Percentiles rank a stretch among this genome's conserved stretches.
phyloP scores from a whole-genome alignment of 768 basidiomycete genomes.

The Lyophyllum atratum region DNA sequence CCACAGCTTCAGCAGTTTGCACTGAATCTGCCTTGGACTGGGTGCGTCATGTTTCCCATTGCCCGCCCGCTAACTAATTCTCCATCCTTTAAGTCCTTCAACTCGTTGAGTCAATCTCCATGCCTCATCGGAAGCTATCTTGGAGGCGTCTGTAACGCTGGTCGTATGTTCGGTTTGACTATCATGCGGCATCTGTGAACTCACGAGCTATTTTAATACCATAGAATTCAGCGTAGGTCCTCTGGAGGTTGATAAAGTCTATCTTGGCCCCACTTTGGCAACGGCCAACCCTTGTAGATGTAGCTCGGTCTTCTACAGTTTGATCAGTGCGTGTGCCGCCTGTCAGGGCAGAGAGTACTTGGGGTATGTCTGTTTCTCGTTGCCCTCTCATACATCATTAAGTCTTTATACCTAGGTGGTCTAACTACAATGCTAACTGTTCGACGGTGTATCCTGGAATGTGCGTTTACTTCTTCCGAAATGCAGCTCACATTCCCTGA shows the following conservation, averaged over 20 bases:
- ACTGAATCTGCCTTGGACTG: slow-evolving; percentile 4
- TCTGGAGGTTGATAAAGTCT: slow-evolving; percentile 28
- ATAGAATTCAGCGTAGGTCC: slow-evolving; percentile 39
- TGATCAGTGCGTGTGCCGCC: slow-evolving; percentile 50
- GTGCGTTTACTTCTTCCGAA: slow-evolving; percentile 22
- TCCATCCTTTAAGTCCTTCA: slow-evolving; percentile 35
- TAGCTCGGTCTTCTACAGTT: slow-evolving; percentile 54
- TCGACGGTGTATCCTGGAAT: slow-evolving; percentile 34
- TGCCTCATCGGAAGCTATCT: slow-evolving; percentile 46
- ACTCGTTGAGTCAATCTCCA: slow-evolving; percentile 40
- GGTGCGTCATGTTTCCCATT: slow-evolving; percentile 1
- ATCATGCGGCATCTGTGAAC: neutral
- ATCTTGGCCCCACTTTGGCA: slow-evolving; percentile 35
- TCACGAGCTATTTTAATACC: neutral
- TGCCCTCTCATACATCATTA: neutral
- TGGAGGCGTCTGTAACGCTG: slow-evolving; percentile 40
- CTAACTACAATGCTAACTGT: slow-evolving; percentile 48
- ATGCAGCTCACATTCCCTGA: neutral
- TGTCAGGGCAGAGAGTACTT: slow-evolving; percentile 44
- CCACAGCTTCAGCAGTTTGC: slow-evolving; percentile 20
- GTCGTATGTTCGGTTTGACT: slow-evolving; percentile 26
- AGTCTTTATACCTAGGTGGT: slow-evolving; percentile 42
- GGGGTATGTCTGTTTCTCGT: slow-evolving; percentile 24
- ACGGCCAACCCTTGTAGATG: slow-evolving; percentile 47
- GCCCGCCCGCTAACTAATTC: neutral